phyloP scores from a whole-genome alignment of 805 yeast genomes.

The Yamadazyma scolyti region DNA sequence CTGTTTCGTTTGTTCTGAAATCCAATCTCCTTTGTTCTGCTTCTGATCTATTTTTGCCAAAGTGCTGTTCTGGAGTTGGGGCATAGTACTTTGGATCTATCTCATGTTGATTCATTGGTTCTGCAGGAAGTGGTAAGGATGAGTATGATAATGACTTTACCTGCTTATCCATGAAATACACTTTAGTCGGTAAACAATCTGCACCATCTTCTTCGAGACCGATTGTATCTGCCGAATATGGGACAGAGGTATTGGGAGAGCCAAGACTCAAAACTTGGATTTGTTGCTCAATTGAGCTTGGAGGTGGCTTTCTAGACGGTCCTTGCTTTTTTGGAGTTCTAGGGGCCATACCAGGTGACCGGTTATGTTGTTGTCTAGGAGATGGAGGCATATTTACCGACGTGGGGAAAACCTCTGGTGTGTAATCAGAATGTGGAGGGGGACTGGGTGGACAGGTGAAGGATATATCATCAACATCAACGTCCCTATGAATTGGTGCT shows the following conservation, averaged over 20 bases:
- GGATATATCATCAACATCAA: constrained; percentile 1
- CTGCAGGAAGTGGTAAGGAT: constrained; percentile 17
- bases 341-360: constrained; percentile 1
- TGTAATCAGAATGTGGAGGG: constrained; percentile 10
- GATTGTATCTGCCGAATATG: constrained; percentile 42
- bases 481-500: constrained; percentile 2
- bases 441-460: constrained; percentile 10
- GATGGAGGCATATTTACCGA: background rate
- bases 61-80: constrained; percentile 46
- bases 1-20: constrained; percentile 28
- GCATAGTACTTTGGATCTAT: constrained; percentile 38
- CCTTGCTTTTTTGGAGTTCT: constrained; percentile 7
- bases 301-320: constrained; percentile 21
- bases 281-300: constrained; percentile 3
- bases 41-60: constrained; percentile 15
- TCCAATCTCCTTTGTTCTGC: constrained; percentile 22
- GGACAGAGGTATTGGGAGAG: constrained; percentile 19
- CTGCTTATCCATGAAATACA: constrained; percentile 31
- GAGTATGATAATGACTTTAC: constrained; percentile 26
- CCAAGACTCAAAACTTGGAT: constrained; percentile 6
- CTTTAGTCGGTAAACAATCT: constrained; percentile 29
- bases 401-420: constrained; percentile 1
- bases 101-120: constrained; percentile 22
- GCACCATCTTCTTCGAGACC: constrained; percentile 27
- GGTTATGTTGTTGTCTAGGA: constrained; percentile 3